phyloP scores from a whole-genome alignment of 257 asterid genomes.

The Forsythia viridissima region DNA sequence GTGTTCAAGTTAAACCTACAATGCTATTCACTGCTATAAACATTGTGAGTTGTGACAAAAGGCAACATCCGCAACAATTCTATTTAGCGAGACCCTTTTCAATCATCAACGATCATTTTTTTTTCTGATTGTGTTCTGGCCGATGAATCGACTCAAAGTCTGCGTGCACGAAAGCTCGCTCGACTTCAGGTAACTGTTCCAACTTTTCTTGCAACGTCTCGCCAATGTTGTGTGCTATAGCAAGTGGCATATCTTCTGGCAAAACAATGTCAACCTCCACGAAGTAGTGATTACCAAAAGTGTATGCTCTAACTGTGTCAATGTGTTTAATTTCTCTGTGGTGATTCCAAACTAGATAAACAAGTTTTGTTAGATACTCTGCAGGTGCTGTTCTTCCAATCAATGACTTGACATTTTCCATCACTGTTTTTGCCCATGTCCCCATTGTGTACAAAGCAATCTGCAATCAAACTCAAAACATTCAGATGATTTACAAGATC shows the following conservation, averaged over 20 bases:
- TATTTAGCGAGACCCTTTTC: background rate
- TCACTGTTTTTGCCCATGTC: constrained; percentile 35
- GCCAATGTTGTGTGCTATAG: constrained; percentile 33
- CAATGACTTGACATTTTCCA: constrained; percentile 30
- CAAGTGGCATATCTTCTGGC: constrained; percentile 29
- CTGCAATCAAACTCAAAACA: constrained; percentile 6
- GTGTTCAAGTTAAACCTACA: background rate
- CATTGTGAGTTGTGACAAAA: background rate
- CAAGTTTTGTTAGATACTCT: constrained; percentile 25
- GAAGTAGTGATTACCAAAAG: constrained; percentile 38
- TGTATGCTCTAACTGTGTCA: constrained; percentile 36
- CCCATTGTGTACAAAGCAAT: constrained; percentile 36
- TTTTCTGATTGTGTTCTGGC: constrained; percentile 32
- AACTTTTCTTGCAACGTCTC: constrained; percentile 38
- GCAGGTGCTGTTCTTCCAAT: constrained; percentile 42
- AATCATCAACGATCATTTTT: background rate
- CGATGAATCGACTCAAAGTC: constrained; percentile 37
- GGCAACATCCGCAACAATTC: background rate
- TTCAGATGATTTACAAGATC: background rate
- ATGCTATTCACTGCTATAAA: background rate
- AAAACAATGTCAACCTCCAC: constrained; percentile 38
- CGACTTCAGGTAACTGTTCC: constrained; percentile 32
- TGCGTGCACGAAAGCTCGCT: constrained; percentile 39
- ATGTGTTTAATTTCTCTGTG: constrained; percentile 29
- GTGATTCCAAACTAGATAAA: constrained; percentile 36